A percentile compares a stretch with the other conserved stretches of the same genome.
Conservation (phyloP, 352 stramenopile species). For the Pythium monospermum region DNA sequence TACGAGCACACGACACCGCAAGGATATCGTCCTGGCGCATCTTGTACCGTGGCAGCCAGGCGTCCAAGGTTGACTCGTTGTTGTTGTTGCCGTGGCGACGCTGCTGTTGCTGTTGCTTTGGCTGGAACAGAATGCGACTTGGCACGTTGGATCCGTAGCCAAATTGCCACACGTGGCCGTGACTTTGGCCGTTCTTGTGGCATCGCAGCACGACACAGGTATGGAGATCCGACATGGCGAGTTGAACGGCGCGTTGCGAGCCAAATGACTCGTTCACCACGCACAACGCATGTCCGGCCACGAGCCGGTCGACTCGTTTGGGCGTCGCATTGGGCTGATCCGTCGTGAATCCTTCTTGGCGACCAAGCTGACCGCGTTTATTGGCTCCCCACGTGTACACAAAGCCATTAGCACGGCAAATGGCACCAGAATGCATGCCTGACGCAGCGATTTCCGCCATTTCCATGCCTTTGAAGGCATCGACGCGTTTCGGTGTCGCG, state of each 20-base stretch:
- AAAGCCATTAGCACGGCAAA: constrained; percentile 34
- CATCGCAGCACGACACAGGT: constrained; percentile 67
- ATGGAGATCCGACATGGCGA: constrained; percentile 71
- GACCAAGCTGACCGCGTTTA: constrained; percentile 70
- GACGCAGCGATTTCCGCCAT: constrained; percentile 67
- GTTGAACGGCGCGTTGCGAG: constrained; percentile 29
- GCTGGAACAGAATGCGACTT: constrained; percentile 54
- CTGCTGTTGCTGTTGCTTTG: too few relatives aligned
- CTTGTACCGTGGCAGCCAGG: constrained; percentile 55
- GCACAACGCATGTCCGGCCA: constrained; percentile 43
- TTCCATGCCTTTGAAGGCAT: constrained; percentile 51
- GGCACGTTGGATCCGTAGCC: constrained; percentile 68
- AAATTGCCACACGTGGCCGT: constrained; percentile 78
- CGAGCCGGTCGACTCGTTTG: constrained; percentile 51
- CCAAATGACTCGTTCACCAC: constrained; percentile 61
- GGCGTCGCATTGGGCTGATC: constrained; percentile 58
- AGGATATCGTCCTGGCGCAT: constrained; percentile 52
- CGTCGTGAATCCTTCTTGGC: constrained; percentile 66
- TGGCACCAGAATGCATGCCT: constrained; percentile 66
- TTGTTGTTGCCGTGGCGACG: constrained; percentile 25
- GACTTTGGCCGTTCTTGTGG: constrained; percentile 40
- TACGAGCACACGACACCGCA: constrained; percentile 64
- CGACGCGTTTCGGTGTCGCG: constrained; percentile 64
- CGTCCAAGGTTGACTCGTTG: constrained; percentile 38
- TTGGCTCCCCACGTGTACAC: constrained; percentile 83